These are phyloP conservation scores for Xylariaceae sp. DNA, from an alignment of 2,329 filamentous ascomycete species.

Conservation along the genomic window DNA sequence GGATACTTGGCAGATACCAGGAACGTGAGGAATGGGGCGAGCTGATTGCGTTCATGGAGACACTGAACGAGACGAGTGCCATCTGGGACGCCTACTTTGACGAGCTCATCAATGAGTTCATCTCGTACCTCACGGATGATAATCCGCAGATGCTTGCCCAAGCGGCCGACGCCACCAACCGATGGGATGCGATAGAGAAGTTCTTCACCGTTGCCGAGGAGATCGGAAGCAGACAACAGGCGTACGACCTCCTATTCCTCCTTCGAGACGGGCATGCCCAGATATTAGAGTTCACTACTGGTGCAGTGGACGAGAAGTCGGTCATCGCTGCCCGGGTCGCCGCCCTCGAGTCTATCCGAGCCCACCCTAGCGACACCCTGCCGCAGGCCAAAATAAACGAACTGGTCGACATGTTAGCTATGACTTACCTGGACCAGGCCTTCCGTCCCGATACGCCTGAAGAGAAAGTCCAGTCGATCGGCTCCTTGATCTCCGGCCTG, in stretches of 20 bases:
- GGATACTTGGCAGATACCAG: conserved; percentile 22
- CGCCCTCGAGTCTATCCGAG: conserved; percentile 21
- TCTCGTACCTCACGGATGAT: conserved; percentile 17
- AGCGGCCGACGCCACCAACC: conserved; percentile 23
- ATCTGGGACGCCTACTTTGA: conserved; percentile 27
- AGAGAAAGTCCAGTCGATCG: conserved; percentile 21
- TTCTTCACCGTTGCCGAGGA: conserved; percentile 26
- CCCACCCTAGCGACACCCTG: conserved; percentile 22
- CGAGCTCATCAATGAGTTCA: conserved; percentile 28
- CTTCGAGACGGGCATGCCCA: conserved; percentile 24
- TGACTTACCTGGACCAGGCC: conserved; percentile 25
- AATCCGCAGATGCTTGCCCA: conserved; percentile 21
- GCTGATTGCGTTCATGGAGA: conserved; percentile 26
- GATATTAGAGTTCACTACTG: conserved; percentile 18
- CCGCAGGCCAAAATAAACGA: conserved; percentile 19
- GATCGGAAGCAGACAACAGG: conserved; percentile 20
- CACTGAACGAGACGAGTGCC: conserved; percentile 19
- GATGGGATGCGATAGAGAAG: conserved; percentile 25
- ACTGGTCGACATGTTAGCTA: conserved; percentile 22
- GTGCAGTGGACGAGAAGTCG: conserved; percentile 16
- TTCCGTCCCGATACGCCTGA: conserved; percentile 15
- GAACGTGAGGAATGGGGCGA: conserved; percentile 19
- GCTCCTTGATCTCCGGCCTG: conserved; percentile 18
- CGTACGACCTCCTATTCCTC: conserved; percentile 26
- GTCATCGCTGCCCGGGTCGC: conserved; percentile 22